Base-by-base conservation (phyloP, 2,329 filamentous ascomycete species). In the Hypoxylon sp. region DNA sequence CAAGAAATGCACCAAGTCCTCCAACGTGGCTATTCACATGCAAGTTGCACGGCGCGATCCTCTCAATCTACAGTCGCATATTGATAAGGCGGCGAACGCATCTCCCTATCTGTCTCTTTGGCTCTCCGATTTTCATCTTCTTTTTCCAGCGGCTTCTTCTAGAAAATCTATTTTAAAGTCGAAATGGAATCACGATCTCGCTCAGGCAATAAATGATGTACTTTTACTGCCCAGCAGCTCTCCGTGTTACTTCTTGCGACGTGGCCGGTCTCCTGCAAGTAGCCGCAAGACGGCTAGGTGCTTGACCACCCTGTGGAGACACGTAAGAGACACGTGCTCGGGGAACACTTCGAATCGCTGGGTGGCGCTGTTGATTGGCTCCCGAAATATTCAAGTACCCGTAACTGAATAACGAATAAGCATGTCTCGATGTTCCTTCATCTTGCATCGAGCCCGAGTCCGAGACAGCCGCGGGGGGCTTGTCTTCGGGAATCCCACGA, bases 261-360 rank as follows among this genome's bases (percentile, higher is more conserved):
- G 27, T 48, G 48, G 59, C 51, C 47, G 55, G 53, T 55, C 48
- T 52, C 31, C 59, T 62, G 59, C 59, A 62, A 37, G 51, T 53
- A 62, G 49, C 59, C 59, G 59, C 33, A 38, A 38, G 26, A 52
- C 55, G 48, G 55, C 50, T 50, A 48, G 29, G 33, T 45, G 18
- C 33, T 42, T 45, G 23, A 27, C 23, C 24, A 35, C 55, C 40
- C 45, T 47, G 54, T 47, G 55, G 55, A 20, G 55, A 59, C 55
- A 62, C 55, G 51, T 55, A 52, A 50, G 27, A 41, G 33, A 41
- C 43, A 35, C 37, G 42, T 40, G 38, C 40, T 46, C 50, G 29
- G 37, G 45, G 21, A 10, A 27, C 10, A 33, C n/a, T 26, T 21
- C 5, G 10, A 6, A 13, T 42, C n/a, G 6, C n/a, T 9, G 18